phyloP scores from a whole-genome alignment of 495 filamentous ascomycete species.

The Penicillium antarcticum region DNA sequence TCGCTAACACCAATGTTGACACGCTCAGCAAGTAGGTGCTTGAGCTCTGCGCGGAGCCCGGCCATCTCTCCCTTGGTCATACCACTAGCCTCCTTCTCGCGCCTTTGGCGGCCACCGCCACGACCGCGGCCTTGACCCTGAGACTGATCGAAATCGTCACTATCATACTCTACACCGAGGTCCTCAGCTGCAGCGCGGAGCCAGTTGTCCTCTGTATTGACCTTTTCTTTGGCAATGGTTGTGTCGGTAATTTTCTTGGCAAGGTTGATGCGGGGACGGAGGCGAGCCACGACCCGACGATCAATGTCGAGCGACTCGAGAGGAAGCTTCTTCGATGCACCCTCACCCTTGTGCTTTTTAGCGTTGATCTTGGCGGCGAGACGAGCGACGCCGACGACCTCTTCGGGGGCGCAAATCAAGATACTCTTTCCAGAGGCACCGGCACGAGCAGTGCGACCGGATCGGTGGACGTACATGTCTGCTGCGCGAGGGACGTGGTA shows the following conservation, averaged over 20 bases:
- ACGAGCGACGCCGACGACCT: constrained; percentile 77
- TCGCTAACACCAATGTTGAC: constrained; percentile 92
- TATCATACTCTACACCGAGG: constrained; percentile 89
- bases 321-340: constrained; percentile 52
- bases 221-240: constrained; percentile 79
- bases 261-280: constrained; percentile 70
- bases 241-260: constrained; percentile 84
- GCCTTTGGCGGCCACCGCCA: constrained; percentile 66
- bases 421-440: constrained; percentile 73
- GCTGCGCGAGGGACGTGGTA: constrained; percentile 93
- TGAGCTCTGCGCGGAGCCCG: constrained; percentile 39
- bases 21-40: constrained; percentile 60
- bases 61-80: constrained; percentile 70
- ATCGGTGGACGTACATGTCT: constrained; percentile 92
- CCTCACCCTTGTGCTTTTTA: constrained; percentile 35
- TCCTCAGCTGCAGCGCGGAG: constrained; percentile 83
- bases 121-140: constrained; percentile 63
- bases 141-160: constrained; percentile 71
- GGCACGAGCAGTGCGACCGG: constrained; percentile 89
- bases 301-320: constrained; percentile 81
- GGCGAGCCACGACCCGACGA: constrained; percentile 66
- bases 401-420: constrained; percentile 86
- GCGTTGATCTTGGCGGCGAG: constrained; percentile 86
- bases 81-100: constrained; percentile 65
- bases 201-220: constrained; percentile 79